Conservation (phyloP, 768 basidiomycete genomes). For the Boletus barrowsii region DNA sequence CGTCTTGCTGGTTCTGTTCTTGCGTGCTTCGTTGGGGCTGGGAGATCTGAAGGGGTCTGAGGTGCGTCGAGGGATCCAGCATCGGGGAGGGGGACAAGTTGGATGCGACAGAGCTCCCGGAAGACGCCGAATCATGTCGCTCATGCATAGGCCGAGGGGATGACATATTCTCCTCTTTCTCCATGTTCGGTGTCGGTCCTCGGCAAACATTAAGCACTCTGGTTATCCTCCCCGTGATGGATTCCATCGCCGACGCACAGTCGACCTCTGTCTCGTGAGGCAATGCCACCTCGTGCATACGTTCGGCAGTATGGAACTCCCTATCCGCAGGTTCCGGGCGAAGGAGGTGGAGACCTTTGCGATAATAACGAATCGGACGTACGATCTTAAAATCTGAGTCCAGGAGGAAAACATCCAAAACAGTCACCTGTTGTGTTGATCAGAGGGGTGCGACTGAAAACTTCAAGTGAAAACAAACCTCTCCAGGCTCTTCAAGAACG, state of each 20-base stretch:
- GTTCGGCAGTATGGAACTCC: constrained; percentile 20
- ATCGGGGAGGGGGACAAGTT: constrained; percentile 49
- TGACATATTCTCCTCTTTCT: constrained; percentile 1
- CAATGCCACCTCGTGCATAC: constrained; percentile 16
- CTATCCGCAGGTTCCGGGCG: constrained; percentile 36
- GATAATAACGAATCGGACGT: constrained; percentile 85
- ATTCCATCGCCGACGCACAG: constrained; percentile 42
- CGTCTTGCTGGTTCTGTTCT: constrained; percentile 17
- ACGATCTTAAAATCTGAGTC: constrained; percentile 88
- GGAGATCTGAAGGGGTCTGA: constrained; percentile 46
- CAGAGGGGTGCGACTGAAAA: not conserved
- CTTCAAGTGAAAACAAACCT: constrained; percentile 44
- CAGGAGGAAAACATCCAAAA: constrained; percentile 93
- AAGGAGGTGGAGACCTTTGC: constrained; percentile 75
- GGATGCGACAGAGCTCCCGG: constrained; percentile 38
- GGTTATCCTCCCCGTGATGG: constrained; percentile 47
- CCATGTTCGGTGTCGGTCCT: constrained; percentile 12
- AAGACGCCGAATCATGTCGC: constrained; percentile 23
- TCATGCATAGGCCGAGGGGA: not conserved
- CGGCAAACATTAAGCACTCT: constrained; percentile 41
- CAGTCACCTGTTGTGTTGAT: constrained; percentile 48
- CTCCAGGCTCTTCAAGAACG: constrained; percentile 80
- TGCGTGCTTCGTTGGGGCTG: constrained; percentile 16
- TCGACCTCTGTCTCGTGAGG: constrained; percentile 32
- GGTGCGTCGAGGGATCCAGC: constrained; percentile 79